Base-by-base conservation (phyloP, 441 rosid species). In the Metrosideros polymorpha region DNA sequence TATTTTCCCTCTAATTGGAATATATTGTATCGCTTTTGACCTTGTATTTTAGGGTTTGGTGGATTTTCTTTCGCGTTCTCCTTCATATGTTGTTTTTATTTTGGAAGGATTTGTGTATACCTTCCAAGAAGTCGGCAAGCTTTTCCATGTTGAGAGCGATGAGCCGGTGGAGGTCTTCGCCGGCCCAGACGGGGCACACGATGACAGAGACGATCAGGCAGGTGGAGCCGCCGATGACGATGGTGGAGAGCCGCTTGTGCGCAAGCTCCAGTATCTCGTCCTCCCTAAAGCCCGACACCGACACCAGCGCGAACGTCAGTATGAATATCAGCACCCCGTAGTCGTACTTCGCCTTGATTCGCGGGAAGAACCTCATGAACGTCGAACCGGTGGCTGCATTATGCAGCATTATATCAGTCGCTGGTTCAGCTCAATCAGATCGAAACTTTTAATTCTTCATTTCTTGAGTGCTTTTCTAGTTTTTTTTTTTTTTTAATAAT, bases 131-230 rank as follows among this genome's bases (percentile, higher is more conserved):
- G 79, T 89, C 66, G 12, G 92, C 94, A 82, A 96, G 94, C 84
- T 93, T 91, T 55, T 92, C 93, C n/a, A 93, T 75, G 91, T 96
- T 92, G 86, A 86, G 86, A 59, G 93, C 92, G 35, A 92, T 86
- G 12, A 92, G 94, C 84, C 89, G 89, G 59, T 97, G 98, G 85
- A 97, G 96, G 85, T 96, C 98, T 88, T 93, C 86, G 35, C 99
- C 99, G 35, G 95, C 94, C 98, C 99, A 97, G 4, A 95, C 97
- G 15, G 99, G 99, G n/a, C 87, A 96, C n/a, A 97, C 66, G 19
- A 91, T 86, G 88, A 93, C 86, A 32, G 96, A 92, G 59, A 96
- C 75, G 14, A 93, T 54, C 27, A 95, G 42, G 82, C 94, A 92
- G 57, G 89, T 61, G 32, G 90, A 89, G 9, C 93, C 91, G 35